These are phyloP conservation scores for Tetraselmis striata DNA, from an alignment of 139 green algal genomes.

Conservation along the genomic window DNA sequence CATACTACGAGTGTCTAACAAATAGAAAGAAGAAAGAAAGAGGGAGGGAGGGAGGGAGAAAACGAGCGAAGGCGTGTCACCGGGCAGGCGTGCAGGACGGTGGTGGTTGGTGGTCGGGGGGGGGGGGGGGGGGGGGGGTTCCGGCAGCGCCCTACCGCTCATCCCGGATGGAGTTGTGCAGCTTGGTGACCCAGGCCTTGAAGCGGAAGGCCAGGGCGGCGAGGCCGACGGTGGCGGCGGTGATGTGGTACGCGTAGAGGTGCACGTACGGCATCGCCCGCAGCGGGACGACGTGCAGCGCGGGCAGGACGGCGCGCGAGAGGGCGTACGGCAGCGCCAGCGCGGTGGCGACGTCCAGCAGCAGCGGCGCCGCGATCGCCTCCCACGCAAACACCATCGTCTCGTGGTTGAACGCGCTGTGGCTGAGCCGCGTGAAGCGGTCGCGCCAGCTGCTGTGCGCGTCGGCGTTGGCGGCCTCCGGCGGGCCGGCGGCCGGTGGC, in stretches of 20 bases:
- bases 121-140: background rate
- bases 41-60: too few relatives aligned
- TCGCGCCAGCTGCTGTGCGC: slow-evolving; percentile 8
- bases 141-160: slow-evolving; percentile 22
- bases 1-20: too few relatives aligned
- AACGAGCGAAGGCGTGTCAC: too few relatives aligned
- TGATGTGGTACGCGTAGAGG: background rate
- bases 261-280: background rate
- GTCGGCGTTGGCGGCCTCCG: slow-evolving; percentile 14
- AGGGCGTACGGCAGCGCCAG: slow-evolving; percentile 27
- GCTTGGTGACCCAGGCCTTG: background rate
- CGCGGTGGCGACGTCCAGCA: slow-evolving; percentile 17
- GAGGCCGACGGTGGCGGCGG: background rate
- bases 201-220: background rate
- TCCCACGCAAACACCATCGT: background rate
- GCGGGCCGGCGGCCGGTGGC: background rate
- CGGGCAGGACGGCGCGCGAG: slow-evolving; percentile 15
- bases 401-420: background rate
- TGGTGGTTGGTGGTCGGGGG: too few relatives aligned
- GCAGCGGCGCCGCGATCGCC: slow-evolving; percentile 25
- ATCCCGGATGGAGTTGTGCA: slow-evolving; percentile 30
- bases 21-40: too few relatives aligned
- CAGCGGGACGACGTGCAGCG: slow-evolving; percentile 15
- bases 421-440: slow-evolving; percentile 6
- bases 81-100: too few relatives aligned